Base-by-base conservation (phyloP, 805 yeast species). In the Lachancea cidri region DNA sequence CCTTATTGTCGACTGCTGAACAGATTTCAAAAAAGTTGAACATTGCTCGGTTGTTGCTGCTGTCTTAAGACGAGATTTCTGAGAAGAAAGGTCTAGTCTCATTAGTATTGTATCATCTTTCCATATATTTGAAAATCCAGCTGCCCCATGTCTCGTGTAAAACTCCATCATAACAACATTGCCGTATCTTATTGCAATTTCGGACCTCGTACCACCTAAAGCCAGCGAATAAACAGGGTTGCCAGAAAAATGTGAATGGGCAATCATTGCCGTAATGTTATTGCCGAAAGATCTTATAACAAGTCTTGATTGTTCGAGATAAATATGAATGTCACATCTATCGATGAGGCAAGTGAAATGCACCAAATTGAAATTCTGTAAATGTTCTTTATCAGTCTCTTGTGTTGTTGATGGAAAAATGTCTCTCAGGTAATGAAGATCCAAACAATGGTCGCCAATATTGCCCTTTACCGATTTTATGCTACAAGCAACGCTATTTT, bases 281-380 rank as follows among this genome's bases (percentile, higher is more conserved):
- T 35, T 35, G n/a, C 29, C 14, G 20, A 35, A 35, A 22, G 37
- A 35, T 35, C 29, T 35, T n/a, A 35, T 9, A 9, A 22, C 15
- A 6, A 35, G 15, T 5, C 37, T 17, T 6, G 15, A 13, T 14
- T 17, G 9, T 5, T 35, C 29, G 8, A 35, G 13, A 11, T 35
- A 3, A 4, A 42, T 13, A 18, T 36, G 35, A 13, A 36, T 16
- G 13, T 42, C 45, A 33, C 31, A 31, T 15, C 41, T 35, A 19
- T 42, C 45, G 13, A 36, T 20, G 31, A 42, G 17, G 3, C 17
- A 16, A n/a, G 22, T 25, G 9, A 17, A 9, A 6, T 42, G 41
- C 4, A 13, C 15, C 3, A 37, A 22, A 3, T 5, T 16, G 6
- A 17, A 18, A 9, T 13, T 17, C 14, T 14, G 11, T n/a, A 18